These are phyloP conservation scores for Diplodia sapinea DNA, from an alignment of 2,329 filamentous ascomycete genomes.

Conservation along the genomic window DNA sequence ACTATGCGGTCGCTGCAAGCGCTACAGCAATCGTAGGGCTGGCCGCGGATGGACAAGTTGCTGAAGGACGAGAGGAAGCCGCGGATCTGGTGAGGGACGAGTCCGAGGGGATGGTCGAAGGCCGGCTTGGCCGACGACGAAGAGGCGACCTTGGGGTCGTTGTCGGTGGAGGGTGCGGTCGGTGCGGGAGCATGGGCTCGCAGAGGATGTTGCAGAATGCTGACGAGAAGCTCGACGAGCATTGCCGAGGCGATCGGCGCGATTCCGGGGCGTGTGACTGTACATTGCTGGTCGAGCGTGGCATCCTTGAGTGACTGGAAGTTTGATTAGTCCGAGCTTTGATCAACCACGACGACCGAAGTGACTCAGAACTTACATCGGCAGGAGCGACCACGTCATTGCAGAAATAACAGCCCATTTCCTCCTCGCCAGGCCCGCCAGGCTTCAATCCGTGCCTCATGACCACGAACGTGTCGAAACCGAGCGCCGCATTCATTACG, in stretches of 20 bases:
- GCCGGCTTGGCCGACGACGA: constrained; percentile 36
- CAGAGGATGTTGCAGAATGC: constrained; percentile 73
- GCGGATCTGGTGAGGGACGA: constrained; percentile 80
- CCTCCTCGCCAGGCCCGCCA: constrained; percentile 57
- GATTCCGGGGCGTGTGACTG: constrained; percentile 90
- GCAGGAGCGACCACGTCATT: constrained; percentile 95
- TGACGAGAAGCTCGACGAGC: constrained; percentile 87
- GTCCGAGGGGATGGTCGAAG: constrained; percentile 66
- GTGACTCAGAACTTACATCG: constrained; percentile 68
- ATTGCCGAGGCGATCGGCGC: constrained; percentile 91
- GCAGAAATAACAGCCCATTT: constrained; percentile 96
- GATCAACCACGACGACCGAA: constrained; percentile 3
- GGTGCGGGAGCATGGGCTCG: constrained; percentile 47
- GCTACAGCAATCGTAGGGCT: constrained; percentile 80
- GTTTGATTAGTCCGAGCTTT: constrained; percentile 6
- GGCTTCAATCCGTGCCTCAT: constrained; percentile 86
- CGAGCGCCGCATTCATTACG: constrained; percentile 93
- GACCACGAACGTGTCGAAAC: constrained; percentile 95
- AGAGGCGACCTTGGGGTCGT: constrained; percentile 4
- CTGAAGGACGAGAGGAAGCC: constrained; percentile 77
- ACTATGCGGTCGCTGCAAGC: constrained; percentile 77
- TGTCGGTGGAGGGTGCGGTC: constrained; percentile 30
- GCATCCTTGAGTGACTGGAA: constrained; percentile 86
- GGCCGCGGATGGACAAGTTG: constrained; percentile 73
- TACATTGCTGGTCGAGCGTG: constrained; percentile 97